phyloP scores from a whole-genome alignment of 768 basidiomycete genomes.

The Psilocybe cubensis region DNA sequence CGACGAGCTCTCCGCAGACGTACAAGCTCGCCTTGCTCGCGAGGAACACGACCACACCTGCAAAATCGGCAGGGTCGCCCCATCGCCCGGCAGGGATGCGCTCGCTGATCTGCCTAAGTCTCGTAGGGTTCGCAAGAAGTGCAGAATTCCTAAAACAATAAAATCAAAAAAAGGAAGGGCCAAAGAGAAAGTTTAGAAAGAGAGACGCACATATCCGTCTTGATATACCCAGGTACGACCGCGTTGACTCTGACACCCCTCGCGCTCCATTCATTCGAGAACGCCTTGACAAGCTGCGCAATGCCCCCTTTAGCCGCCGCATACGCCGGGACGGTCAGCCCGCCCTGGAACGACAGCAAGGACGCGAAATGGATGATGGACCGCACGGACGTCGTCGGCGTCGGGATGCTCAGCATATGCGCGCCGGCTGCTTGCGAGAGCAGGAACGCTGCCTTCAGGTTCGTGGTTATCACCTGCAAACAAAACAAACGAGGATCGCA shows the following conservation, averaged over 20 bases:
- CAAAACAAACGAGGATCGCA: slow-evolving; percentile 2
- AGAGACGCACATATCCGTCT: slow-evolving; percentile 77
- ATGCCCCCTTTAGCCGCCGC: slow-evolving; percentile 90
- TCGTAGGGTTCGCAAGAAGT: slow-evolving; percentile 58
- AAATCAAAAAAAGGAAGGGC: background rate
- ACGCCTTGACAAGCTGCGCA: slow-evolving; percentile 84
- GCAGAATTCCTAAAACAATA: slow-evolving; percentile 44
- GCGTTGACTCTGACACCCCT: slow-evolving; percentile 89
- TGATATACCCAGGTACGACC: slow-evolving; percentile 87
- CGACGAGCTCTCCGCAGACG: slow-evolving; percentile 70
- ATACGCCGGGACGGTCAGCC: slow-evolving; percentile 85
- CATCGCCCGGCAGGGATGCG: slow-evolving; percentile 75
- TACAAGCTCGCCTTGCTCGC: slow-evolving; percentile 73
- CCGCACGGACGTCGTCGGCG: slow-evolving; percentile 33
- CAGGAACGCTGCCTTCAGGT: slow-evolving; percentile 87
- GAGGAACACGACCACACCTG: slow-evolving; percentile 72
- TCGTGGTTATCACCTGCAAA: slow-evolving; percentile 88
- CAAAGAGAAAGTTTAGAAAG: background rate
- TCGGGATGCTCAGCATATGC: slow-evolving; percentile 50
- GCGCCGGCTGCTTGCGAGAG: slow-evolving; percentile 85
- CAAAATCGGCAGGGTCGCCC: slow-evolving; percentile 75
- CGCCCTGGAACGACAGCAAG: slow-evolving; percentile 64
- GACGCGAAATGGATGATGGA: slow-evolving; percentile 79
- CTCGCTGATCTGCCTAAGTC: slow-evolving; percentile 72
- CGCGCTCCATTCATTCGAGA: slow-evolving; percentile 92